These are phyloP conservation scores for Geotrichum restrictum DNA, from an alignment of 1,139 yeast species.

Conservation along the genomic window DNA sequence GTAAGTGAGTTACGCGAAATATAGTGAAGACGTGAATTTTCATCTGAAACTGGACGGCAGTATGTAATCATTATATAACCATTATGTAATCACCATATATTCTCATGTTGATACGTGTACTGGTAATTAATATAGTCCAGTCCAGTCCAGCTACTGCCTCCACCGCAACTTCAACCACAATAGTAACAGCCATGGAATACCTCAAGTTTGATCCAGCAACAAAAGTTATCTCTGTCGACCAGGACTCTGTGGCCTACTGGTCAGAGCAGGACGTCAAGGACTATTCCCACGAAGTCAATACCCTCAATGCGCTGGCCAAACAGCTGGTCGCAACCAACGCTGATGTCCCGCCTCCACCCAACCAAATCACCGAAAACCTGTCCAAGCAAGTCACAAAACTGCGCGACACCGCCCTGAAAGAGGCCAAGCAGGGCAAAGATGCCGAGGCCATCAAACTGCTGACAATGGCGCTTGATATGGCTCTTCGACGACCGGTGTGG, in stretches of 20 bases:
- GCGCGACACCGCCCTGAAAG: slow-evolving; percentile 65
- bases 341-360: slow-evolving; percentile 64
- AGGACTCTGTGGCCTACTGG: slow-evolving; percentile 3
- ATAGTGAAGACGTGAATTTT: too few species aligned
- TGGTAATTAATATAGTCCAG: too few species aligned
- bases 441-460: slow-evolving; percentile 72
- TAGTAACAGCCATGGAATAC: slow-evolving; percentile 7
- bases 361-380: slow-evolving; percentile 44
- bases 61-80: too few species aligned
- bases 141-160: too few species aligned
- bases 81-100: too few species aligned
- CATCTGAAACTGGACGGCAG: too few species aligned
- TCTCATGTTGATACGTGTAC: not conserved
- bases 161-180: not conserved
- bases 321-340: slow-evolving; percentile 58
- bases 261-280: slow-evolving; percentile 7
- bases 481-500: slow-evolving; percentile 75
- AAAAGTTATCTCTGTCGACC: slow-evolving; percentile 12
- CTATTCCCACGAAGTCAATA: slow-evolving; percentile 46
- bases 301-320: slow-evolving; percentile 58
- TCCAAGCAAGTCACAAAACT: slow-evolving; percentile 67
- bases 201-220: slow-evolving; percentile 16
- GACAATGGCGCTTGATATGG: slow-evolving; percentile 75
- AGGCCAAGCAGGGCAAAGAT: slow-evolving; percentile 58
- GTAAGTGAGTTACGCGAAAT: too few species aligned